Evolutionary conservation across 2,329 filamentous ascomycete species (phyloP).

Genomic region (Emericellopsis cladophorae): DNA sequence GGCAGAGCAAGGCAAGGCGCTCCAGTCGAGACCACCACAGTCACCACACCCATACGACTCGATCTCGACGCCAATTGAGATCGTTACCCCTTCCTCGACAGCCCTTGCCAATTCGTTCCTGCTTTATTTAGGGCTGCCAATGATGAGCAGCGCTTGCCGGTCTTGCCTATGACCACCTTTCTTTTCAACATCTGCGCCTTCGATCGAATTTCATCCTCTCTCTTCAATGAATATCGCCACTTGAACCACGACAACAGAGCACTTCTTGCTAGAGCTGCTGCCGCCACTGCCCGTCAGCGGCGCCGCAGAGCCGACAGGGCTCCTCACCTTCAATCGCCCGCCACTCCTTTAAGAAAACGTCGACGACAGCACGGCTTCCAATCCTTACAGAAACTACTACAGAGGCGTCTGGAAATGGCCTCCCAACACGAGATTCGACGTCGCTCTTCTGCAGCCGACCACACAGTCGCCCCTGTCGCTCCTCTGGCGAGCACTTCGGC

Average conservation of each 20-base stretch:
- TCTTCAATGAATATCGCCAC: slow-evolving; percentile 30
- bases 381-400: slow-evolving; percentile 13
- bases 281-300: slow-evolving; percentile 24
- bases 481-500: slow-evolving; percentile 8
- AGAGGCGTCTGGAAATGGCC: slow-evolving; percentile 17
- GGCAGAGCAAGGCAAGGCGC: neutral
- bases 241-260: slow-evolving; percentile 26
- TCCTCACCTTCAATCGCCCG: slow-evolving; percentile 10
- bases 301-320: slow-evolving; percentile 20
- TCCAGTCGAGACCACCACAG: neutral
- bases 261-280: slow-evolving; percentile 28
- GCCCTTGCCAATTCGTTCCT: neutral
- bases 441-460: slow-evolving; percentile 24
- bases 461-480: slow-evolving; percentile 11
- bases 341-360: slow-evolving; percentile 22
- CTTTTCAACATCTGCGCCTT: slow-evolving; percentile 33
- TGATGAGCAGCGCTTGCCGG: slow-evolving; percentile 1
- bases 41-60: neutral
- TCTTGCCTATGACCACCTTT: slow-evolving; percentile 29
- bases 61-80: neutral
- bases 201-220: slow-evolving; percentile 29
- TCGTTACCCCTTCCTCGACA: neutral
- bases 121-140: slow-evolving; percentile 1
- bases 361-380: slow-evolving; percentile 17
- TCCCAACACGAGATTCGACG: slow-evolving; percentile 24